Evolutionary conservation across 1,284 basidiomycete species (phyloP).

Genomic region (Apiotrichum gracile): DNA sequence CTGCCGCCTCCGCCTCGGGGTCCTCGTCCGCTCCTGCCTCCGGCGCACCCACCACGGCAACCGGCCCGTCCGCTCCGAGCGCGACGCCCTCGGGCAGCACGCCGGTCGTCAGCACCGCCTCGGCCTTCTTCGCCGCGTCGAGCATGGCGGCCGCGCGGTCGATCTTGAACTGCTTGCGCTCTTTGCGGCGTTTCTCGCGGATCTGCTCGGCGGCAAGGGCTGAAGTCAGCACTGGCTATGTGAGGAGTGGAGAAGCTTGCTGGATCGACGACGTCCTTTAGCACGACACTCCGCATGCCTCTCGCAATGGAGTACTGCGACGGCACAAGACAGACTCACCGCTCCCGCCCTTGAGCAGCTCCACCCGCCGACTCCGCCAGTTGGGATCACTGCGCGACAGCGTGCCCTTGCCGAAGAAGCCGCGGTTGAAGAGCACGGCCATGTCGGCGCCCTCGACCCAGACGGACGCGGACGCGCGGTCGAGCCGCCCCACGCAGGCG

Average conservation of each 20-base stretch:
- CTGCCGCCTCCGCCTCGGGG: neutral
- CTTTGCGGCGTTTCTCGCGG: constrained; percentile 72
- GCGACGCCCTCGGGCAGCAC: constrained; percentile 13
- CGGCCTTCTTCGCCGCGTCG: constrained; percentile 45
- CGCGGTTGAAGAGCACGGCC: constrained; percentile 72
- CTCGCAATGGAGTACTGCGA: too few relatives aligned
- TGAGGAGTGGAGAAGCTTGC: too few relatives aligned
- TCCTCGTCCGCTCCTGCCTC: neutral
- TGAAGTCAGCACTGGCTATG: constrained; percentile 8
- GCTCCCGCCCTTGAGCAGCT: constrained; percentile 51
- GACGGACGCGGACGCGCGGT: constrained; percentile 66
- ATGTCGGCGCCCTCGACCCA: constrained; percentile 64
- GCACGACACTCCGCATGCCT: too few relatives aligned
- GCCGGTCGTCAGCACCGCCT: constrained; percentile 38
- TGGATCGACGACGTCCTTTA: too few relatives aligned
- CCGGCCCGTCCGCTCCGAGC: neutral
- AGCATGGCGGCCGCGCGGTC: constrained; percentile 57
- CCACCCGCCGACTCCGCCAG: constrained; percentile 73
- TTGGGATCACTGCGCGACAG: constrained; percentile 89
- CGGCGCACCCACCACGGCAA: neutral
- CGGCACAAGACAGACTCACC: constrained; percentile 37
- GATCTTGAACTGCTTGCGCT: constrained; percentile 82
- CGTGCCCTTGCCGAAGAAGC: constrained; percentile 96
- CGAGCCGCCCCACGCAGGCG: constrained; percentile 55
- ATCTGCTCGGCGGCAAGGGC: constrained; percentile 61